Conservation (phyloP, 768 basidiomycete species). For the Neoboletus brunneissimus region DNA sequence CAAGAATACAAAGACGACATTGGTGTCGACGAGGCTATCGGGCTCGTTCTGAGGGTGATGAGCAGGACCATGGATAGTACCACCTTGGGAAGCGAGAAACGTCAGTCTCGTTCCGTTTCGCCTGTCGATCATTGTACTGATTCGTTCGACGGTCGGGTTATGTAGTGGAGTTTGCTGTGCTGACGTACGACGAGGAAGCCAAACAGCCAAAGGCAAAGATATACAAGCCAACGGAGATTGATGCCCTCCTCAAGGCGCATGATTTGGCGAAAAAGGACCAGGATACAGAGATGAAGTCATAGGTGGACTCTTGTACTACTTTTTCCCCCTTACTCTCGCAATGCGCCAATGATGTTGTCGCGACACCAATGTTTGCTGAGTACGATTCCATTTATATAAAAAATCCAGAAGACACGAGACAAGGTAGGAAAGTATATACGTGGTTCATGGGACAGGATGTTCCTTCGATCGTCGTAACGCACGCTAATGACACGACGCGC, state of each 20-base stretch:
- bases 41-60: constrained; percentile 91
- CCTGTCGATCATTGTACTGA: neutral
- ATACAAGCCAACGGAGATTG: constrained; percentile 84
- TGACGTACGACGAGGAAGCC: constrained; percentile 77
- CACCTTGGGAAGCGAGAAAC: constrained; percentile 91
- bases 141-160: neutral
- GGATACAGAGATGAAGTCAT: constrained; percentile 72
- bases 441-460: neutral
- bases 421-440: neutral
- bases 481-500: constrained; percentile 75
- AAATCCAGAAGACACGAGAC: neutral
- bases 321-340: neutral
- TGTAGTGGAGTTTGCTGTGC: constrained; percentile 92
- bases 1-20: constrained; percentile 99
- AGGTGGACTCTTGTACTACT: constrained; percentile 16
- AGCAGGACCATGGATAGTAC: constrained; percentile 99
- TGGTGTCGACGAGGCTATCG: constrained; percentile 84
- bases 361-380: neutral
- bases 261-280: constrained; percentile 87
- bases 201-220: constrained; percentile 88
- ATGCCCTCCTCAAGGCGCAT: constrained; percentile 73
- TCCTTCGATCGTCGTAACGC: neutral
- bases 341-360: neutral
- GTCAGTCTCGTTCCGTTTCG: constrained; percentile 50
- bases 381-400: neutral